Percentiles rank a stretch among this genome's conserved stretches.
Evolutionary conservation across 768 basidiomycete genomes (phyloP).

Genomic region (Psilocybe cyanescens): DNA sequence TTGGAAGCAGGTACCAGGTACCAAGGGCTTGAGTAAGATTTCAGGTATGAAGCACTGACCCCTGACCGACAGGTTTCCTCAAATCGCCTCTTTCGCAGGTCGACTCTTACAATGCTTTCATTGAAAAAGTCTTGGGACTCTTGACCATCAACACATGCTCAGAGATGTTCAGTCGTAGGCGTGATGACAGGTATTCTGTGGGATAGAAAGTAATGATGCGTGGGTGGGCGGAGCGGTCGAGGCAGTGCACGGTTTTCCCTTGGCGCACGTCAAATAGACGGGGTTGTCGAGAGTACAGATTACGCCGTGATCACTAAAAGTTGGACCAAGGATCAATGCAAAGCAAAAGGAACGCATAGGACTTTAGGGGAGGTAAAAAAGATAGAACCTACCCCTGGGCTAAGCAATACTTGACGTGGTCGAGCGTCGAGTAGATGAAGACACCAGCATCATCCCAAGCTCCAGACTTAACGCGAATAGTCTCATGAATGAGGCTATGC

Average conservation of each 20-base stretch:
- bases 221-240: slow-evolving; percentile 94
- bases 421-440: slow-evolving; percentile 96
- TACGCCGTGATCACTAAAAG: slow-evolving; percentile 91
- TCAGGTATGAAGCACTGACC: too few species aligned
- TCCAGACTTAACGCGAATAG: slow-evolving; percentile 98
- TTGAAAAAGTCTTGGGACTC: too few species aligned
- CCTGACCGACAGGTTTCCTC: too few species aligned
- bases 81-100: too few species aligned
- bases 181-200: slow-evolving; percentile 92
- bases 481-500: slow-evolving; percentile 94
- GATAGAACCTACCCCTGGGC: slow-evolving; percentile 78
- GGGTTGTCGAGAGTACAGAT: slow-evolving; percentile 99
- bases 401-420: slow-evolving; percentile 98
- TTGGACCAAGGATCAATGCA: background rate
- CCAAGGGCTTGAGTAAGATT: too few species aligned
- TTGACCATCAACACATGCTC: slow-evolving; percentile 27
- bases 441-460: slow-evolving; percentile 99
- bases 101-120: too few species aligned
- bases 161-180: slow-evolving; percentile 72
- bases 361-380: background rate
- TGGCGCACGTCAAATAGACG: slow-evolving; percentile 95
- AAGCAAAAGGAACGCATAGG: background rate
- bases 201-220: slow-evolving; percentile 97
- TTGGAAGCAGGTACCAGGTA: too few species aligned
- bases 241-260: slow-evolving; percentile 94